phyloP scores from a whole-genome alignment of 148 eudicot species.

The Spergularia bocconei region DNA sequence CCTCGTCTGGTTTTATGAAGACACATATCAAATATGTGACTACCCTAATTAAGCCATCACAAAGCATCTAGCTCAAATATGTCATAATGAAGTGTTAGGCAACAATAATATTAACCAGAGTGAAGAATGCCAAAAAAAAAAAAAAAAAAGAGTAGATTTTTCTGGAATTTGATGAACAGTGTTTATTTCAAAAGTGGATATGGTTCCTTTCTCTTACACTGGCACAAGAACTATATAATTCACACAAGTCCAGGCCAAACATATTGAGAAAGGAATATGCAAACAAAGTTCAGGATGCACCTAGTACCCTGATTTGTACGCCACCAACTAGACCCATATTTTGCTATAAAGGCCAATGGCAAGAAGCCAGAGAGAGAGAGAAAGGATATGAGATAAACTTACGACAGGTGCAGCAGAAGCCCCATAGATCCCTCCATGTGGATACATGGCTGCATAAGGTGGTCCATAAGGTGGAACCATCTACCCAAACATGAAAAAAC shows the following conservation, averaged over 20 bases:
- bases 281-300: background rate
- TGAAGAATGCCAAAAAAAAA: background rate
- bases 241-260: background rate
- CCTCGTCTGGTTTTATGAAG: slow-evolving; percentile 4
- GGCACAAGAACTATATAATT: background rate
- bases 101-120: background rate
- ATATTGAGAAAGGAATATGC: background rate
- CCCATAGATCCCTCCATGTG: slow-evolving; percentile 55
- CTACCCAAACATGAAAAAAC: slow-evolving; percentile 25
- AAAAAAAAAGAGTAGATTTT: background rate
- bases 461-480: slow-evolving; percentile 61
- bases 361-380: background rate
- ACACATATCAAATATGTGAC: slow-evolving; percentile 9
- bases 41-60: slow-evolving; percentile 1
- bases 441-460: slow-evolving; percentile 56
- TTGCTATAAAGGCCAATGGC: background rate
- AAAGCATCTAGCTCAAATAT: background rate
- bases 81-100: background rate
- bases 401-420: slow-evolving; percentile 51
- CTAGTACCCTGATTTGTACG: background rate
- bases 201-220: background rate
- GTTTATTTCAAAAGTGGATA: background rate
- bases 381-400: slow-evolving; percentile 22
- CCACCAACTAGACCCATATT: background rate
- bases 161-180: background rate